phyloP scores from a whole-genome alignment of 2,329 filamentous ascomycete species.

The Xylaria sp. region DNA sequence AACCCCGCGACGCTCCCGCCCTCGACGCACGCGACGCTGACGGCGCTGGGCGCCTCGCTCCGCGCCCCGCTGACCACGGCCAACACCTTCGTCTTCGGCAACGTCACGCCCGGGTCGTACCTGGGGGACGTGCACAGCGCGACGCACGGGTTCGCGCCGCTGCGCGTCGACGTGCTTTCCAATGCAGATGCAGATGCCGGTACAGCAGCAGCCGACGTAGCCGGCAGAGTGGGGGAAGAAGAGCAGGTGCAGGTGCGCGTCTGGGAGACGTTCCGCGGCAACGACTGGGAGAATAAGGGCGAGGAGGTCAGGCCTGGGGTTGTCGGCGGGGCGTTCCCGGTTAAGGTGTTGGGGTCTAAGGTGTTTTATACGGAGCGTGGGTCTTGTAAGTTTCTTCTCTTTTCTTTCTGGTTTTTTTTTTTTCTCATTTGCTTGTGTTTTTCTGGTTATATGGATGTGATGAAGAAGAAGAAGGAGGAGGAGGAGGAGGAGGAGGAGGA shows the following conservation, averaged over 20 bases:
- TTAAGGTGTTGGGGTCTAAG: slow-evolving; percentile 71
- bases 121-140: slow-evolving; percentile 82
- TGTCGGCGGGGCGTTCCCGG: slow-evolving; percentile 60
- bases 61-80: slow-evolving; percentile 71
- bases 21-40: slow-evolving; percentile 72
- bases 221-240: background rate
- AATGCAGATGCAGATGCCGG: too few relatives aligned
- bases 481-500: background rate
- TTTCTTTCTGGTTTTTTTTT: slow-evolving; percentile 5
- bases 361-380: slow-evolving; percentile 80
- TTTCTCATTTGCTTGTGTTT: too few relatives aligned
- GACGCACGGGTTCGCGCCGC: slow-evolving; percentile 79
- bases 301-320: slow-evolving; percentile 58
- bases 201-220: slow-evolving; percentile 49
- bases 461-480: background rate
- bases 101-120: slow-evolving; percentile 78
- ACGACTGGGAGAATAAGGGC: slow-evolving; percentile 90
- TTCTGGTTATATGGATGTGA: too few relatives aligned
- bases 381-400: slow-evolving; percentile 73
- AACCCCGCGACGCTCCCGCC: slow-evolving; percentile 65
- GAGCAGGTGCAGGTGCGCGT: slow-evolving; percentile 53
- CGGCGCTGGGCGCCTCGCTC: slow-evolving; percentile 52
- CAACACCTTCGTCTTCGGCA: slow-evolving; percentile 80
- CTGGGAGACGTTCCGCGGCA: slow-evolving; percentile 88
- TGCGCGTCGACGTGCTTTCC: slow-evolving; percentile 77